Evolutionary conservation across 768 basidiomycete species (phyloP), one percentile per base, ranked within the genome.

Genomic region (Lactifluus subvellereus): DNA sequence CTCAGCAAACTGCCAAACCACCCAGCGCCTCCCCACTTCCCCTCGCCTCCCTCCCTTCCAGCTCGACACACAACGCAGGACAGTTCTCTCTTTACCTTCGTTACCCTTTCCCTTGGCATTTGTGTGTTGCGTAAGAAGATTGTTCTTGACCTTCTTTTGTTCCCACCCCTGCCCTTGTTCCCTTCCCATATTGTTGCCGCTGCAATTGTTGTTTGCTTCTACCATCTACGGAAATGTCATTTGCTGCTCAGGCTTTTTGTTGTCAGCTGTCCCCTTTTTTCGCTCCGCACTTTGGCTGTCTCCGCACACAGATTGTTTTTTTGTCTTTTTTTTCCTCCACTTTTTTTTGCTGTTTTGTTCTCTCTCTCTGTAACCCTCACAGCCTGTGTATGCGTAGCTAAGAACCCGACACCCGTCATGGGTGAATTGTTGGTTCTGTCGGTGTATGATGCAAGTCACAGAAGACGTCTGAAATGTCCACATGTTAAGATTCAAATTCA

Each of bases 281-380:
- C 40, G 20, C 51, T 32, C 56, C 58, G 50, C 61, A 51, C 43
- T 58, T 62, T 54, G 45, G 18, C 50, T 40, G 49, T 54, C 61
- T 45, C 14, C 33, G 43, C 57, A 48, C 56, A 57, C 43, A 11
- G 7, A 27, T 38, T 18, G 16, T 3, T 42, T 58, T 30, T 20
- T 62, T 40, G 30, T 51, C 7, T 6, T 43, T 59, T 22, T 11
- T 57, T 42, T 30, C 49, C 6, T 35, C 9, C 30, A n/a, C 6
- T 33, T 13, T 58, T 48, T 38, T 40, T 42, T 43, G 7, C 35
- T 43, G 38, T 38, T 38, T 20, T 47, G 38, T 62, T 27, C 43
- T n/a, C 57, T n/a, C 57, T 59, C 55, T 40, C 51, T 63, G 62
- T 63, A 63, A 63, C 53, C n/a, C 32, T 40, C 52, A 59, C 62